A percentile compares a stretch with the other conserved stretches of the same genome.
These are phyloP conservation scores for Tricholoma flavovirens DNA, from an alignment of 768 basidiomycete genomes.

Conservation along the genomic window DNA sequence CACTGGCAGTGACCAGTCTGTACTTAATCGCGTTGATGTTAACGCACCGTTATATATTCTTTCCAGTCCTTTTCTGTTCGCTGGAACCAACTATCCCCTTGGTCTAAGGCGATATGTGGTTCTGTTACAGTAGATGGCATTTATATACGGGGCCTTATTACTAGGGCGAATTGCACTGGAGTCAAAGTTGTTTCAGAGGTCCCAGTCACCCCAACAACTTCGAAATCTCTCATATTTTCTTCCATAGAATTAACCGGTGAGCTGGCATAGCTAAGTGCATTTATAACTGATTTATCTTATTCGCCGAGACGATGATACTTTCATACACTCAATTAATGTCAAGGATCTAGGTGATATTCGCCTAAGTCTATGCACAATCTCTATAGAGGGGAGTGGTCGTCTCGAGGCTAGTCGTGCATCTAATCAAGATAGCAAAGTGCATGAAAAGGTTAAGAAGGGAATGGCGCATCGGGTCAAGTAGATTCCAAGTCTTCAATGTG, in stretches of 20 bases:
- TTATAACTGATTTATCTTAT: neutral
- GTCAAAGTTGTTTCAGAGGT: neutral
- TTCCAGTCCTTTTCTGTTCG: conserved; percentile 8
- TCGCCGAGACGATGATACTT: conserved; percentile 22
- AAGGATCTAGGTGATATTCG: conserved; percentile 16
- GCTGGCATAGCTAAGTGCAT: neutral
- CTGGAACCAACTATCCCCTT: conserved; percentile 1
- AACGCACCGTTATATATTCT: too few species aligned
- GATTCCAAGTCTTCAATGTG: neutral
- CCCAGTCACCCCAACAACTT: conserved; percentile 1
- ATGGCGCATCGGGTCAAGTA: conserved; percentile 22
- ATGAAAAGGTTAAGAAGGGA: conserved; percentile 23
- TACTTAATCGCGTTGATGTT: too few species aligned
- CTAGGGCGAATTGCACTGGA: neutral
- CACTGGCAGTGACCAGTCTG: too few species aligned
- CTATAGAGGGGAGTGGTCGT: too few species aligned
- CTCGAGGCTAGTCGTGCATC: too few species aligned
- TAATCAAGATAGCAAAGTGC: conserved; percentile 7
- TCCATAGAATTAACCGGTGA: conserved; percentile 10
- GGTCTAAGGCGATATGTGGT: neutral
- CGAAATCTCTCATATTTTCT: conserved; percentile 10
- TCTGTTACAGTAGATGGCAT: conserved; percentile 7
- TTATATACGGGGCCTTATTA: neutral
- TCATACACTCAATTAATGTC: conserved; percentile 7
- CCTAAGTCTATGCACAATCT: neutral